Evolutionary conservation across 805 yeast species (phyloP).

Genomic region (Spathaspora sp.): DNA sequence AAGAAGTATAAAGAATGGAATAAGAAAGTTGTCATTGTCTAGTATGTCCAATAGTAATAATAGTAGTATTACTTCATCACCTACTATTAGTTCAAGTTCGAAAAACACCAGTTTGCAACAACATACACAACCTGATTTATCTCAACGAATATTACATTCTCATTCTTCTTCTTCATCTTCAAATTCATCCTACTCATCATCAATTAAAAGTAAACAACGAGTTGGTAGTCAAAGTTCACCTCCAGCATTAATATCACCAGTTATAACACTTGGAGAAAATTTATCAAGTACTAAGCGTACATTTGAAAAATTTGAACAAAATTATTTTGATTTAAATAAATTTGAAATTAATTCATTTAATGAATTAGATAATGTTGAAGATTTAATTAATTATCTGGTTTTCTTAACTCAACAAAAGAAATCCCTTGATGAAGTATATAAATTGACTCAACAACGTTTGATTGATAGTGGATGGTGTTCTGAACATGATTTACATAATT

Average conservation of each 20-base stretch:
- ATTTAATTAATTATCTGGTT: slow-evolving; percentile 23
- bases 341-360: slow-evolving; percentile 14
- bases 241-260: slow-evolving; percentile 29
- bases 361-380: slow-evolving; percentile 20
- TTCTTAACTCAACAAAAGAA: slow-evolving; percentile 32
- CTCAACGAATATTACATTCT: slow-evolving; percentile 8
- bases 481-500: slow-evolving; percentile 35
- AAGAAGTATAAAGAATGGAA: slow-evolving; percentile 35
- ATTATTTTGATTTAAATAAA: slow-evolving; percentile 25
- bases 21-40: slow-evolving; percentile 32
- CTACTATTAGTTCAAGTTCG: slow-evolving; percentile 3
- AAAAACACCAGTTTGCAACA: background rate
- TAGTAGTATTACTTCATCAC: slow-evolving; percentile 9
- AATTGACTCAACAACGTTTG: slow-evolving; percentile 27
- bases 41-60: background rate
- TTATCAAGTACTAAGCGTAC: slow-evolving; percentile 23
- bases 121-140: background rate
- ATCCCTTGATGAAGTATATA: slow-evolving; percentile 30
- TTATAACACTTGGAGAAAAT: slow-evolving; percentile 37
- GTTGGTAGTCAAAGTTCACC: slow-evolving; percentile 13
- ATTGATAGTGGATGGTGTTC: slow-evolving; percentile 41
- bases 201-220: slow-evolving; percentile 5
- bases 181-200: slow-evolving; percentile 1
- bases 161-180: slow-evolving; percentile 4
- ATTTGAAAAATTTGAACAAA: slow-evolving; percentile 30